Base-by-base conservation (phyloP, 2,329 filamentous ascomycete genomes). In the Cadophora luteo-olivacea region DNA sequence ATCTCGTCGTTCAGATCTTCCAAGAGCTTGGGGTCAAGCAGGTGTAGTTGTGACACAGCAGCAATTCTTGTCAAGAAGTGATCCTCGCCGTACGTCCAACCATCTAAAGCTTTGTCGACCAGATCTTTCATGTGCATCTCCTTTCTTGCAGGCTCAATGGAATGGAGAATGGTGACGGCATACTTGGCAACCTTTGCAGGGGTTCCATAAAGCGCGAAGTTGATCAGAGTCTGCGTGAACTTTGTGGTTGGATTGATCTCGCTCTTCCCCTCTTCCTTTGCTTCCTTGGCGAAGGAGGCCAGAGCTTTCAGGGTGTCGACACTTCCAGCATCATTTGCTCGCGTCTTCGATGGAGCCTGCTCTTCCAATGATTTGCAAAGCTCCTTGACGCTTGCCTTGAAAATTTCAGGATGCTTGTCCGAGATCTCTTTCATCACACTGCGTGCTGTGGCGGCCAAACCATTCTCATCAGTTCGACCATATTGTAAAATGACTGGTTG, bases 301-400 rank as follows among this genome's bases (percentile, higher is more conserved):
- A 96, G 97, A 2, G 97, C 95, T 78, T 97, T 97, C 68, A 99
- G 84, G 1, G 95, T 95, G 75, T 97, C 93, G 14, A 96, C 92
- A n/a, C 92, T 90, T 3, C 87, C 85, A 0, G 88, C 80, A 64
- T 95, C 91, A 70, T 94, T 94, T 1, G 85, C 77, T 64, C 87
- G 87, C 22, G 84, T 88, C 24, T 87, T 84, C 4, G 88, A 89
- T 0, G 96, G 96, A 1, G 92, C 91, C 75, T 94, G 90, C 32
- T 92, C 88, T 72, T 94, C 88, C 22, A 99, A 86, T 68, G 94
- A 91, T 77, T 92, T 93, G 81, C 94, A 97, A 58, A 99, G 87
- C 70, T 97, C 94, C 69, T 93, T 92, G 6, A 97, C 92, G 73
- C 98, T 95, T 1, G 93, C 92, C 77, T 96, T 95, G 82, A 99